Conservation (phyloP, 495 filamentous ascomycete species). For the Aspergillus diversus region DNA sequence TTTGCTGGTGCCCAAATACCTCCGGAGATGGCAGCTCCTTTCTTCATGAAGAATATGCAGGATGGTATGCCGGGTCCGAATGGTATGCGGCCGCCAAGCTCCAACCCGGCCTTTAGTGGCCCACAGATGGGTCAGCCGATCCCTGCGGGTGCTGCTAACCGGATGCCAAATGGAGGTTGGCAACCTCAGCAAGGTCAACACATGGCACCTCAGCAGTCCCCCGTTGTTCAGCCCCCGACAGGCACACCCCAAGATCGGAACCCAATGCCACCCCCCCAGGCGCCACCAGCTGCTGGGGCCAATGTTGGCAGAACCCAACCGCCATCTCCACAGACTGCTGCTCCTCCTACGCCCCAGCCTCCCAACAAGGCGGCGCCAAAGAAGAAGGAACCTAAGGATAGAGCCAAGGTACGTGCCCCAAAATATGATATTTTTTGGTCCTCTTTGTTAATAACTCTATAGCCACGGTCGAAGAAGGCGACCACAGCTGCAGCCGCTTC, state of each 20-base stretch:
- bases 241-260: conserved; percentile 75
- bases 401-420: conserved; percentile 70
- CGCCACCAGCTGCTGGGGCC: conserved; percentile 64
- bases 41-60: conserved; percentile 60
- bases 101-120: conserved; percentile 75
- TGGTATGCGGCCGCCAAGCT: conserved; percentile 84
- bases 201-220: conserved; percentile 63
- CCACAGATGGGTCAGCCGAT: conserved; percentile 66
- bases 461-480: conserved; percentile 63
- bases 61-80: conserved; percentile 65
- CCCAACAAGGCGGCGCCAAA: conserved; percentile 78
- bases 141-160: conserved; percentile 50
- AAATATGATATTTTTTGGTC: conserved; percentile 17
- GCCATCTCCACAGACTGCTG: conserved; percentile 80
- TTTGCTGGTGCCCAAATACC: conserved; percentile 71
- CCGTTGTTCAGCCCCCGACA: conserved; percentile 58
- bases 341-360: conserved; percentile 86
- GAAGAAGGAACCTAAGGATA: conserved; percentile 77
- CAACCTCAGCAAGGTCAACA: conserved; percentile 63
- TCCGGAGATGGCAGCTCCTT: conserved; percentile 63
- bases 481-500: conserved; percentile 49
- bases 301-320: conserved; percentile 68
- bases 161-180: conserved; percentile 54
- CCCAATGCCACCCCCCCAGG: conserved; percentile 88
- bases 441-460: conserved; percentile 20